Percentiles rank a stretch among this genome's conserved stretches.
Evolutionary conservation across 495 filamentous ascomycete genomes (phyloP).

Genomic region (Parachaetomium inaequale): DNA sequence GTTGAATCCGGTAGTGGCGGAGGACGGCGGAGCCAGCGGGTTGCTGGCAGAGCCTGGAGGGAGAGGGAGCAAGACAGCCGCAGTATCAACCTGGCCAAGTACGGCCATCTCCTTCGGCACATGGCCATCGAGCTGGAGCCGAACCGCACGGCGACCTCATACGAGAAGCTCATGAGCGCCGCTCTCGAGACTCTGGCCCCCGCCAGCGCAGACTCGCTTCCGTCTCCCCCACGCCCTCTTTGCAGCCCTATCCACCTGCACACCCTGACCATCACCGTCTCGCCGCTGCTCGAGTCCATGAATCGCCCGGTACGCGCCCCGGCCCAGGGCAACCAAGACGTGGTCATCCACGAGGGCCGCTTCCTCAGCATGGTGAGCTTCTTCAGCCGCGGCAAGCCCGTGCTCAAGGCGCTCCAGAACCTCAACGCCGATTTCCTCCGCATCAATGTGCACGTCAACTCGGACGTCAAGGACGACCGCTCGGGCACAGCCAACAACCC

Average conservation of each 20-base stretch:
- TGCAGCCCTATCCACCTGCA: conserved; percentile 27
- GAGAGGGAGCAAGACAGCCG: background rate
- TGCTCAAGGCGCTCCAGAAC: conserved; percentile 20
- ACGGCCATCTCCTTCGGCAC: conserved; percentile 38
- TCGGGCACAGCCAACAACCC: background rate
- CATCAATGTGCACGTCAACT: conserved; percentile 27
- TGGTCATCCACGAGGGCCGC: background rate
- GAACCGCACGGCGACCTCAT: conserved; percentile 28
- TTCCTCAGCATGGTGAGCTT: conserved; percentile 25
- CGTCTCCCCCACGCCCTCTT: background rate
- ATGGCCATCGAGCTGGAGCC: conserved; percentile 36
- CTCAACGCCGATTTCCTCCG: conserved; percentile 27
- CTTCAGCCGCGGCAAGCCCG: conserved; percentile 14
- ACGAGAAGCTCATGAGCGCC: conserved; percentile 21
- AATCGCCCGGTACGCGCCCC: background rate
- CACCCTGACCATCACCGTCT: conserved; percentile 34
- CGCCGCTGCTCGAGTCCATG: conserved; percentile 3
- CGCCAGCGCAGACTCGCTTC: background rate
- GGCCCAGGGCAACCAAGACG: background rate
- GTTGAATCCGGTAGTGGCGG: background rate
- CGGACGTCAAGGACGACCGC: background rate
- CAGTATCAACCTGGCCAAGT: conserved; percentile 33
- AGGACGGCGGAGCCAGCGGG: background rate
- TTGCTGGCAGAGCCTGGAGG: background rate
- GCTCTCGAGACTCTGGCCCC: conserved; percentile 22